Percentiles rank a stretch among this genome's conserved stretches.
Evolutionary conservation across 2,329 filamentous ascomycete species (phyloP).

Genomic region (Beauveria rudraprayagi): DNA sequence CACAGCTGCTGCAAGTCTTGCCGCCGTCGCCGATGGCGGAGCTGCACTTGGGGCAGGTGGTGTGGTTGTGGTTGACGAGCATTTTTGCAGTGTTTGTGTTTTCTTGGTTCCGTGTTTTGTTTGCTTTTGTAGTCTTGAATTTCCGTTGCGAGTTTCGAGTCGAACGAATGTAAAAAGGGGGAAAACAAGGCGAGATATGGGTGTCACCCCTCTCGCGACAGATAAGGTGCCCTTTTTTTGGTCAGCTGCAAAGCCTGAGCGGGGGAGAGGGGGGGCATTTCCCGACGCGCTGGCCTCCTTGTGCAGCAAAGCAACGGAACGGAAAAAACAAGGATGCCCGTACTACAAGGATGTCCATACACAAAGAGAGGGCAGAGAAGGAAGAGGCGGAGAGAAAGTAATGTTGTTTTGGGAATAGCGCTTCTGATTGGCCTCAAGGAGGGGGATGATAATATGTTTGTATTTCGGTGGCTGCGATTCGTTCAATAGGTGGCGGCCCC

Average conservation of each 20-base stretch:
- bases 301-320: background rate
- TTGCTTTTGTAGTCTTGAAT: background rate
- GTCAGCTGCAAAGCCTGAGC: constrained; percentile 6
- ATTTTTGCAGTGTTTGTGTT: constrained; percentile 14
- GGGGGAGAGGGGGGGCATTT: background rate
- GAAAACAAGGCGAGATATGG: background rate
- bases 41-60: constrained; percentile 50
- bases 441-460: background rate
- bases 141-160: no score
- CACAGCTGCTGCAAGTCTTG: constrained; percentile 50
- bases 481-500: background rate
- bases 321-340: no score
- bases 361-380: background rate
- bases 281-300: background rate
- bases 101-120: background rate
- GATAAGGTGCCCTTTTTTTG: background rate
- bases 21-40: constrained; percentile 32
- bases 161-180: background rate
- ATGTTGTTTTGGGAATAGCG: background rate
- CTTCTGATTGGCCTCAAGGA: background rate
- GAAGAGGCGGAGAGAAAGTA: background rate
- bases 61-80: constrained; percentile 30
- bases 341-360: no score
- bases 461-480: constrained; percentile 3
- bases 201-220: background rate